Evolutionary conservation across 495 filamentous ascomycete genomes (phyloP).

Genomic region (Hapsidospora chrysogenum): DNA sequence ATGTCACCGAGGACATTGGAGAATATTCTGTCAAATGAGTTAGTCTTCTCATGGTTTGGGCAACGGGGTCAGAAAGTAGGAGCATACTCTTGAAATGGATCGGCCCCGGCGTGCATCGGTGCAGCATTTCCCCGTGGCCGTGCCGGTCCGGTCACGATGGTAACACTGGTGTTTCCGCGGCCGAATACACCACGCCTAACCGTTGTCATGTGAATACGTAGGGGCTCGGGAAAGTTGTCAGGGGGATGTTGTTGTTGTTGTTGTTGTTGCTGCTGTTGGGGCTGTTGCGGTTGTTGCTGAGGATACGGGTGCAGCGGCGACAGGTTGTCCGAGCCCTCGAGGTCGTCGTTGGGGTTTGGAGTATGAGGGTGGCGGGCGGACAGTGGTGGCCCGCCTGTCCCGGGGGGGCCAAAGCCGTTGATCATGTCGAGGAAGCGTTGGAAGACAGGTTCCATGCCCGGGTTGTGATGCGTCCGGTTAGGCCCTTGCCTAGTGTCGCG

Average conservation of each 20-base stretch:
- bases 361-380: too few species aligned
- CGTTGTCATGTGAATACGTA: too few species aligned
- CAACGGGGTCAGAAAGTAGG: background rate
- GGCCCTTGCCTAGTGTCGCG: conserved; percentile 5
- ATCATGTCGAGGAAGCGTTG: conserved; percentile 25
- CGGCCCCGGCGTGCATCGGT: too few species aligned
- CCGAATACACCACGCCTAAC: too few species aligned
- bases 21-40: background rate
- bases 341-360: too few species aligned
- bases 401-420: conserved; percentile 10
- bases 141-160: too few species aligned
- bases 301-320: background rate
- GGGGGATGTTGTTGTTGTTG: background rate
- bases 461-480: background rate
- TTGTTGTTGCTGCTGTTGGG: background rate
- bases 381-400: too few species aligned
- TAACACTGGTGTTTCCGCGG: too few species aligned
- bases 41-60: background rate
- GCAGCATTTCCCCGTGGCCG: too few species aligned
- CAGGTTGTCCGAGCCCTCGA: too few species aligned
- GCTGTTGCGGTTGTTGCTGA: background rate
- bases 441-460: conserved; percentile 16
- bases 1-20: background rate
- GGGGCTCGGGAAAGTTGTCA: background rate
- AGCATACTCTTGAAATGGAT: conserved; percentile 13